Evolutionary conservation across 306 rosid species (phyloP), one percentile per base, ranked within the genome.

Genomic region (Pyrus bretschneideri): DNA sequence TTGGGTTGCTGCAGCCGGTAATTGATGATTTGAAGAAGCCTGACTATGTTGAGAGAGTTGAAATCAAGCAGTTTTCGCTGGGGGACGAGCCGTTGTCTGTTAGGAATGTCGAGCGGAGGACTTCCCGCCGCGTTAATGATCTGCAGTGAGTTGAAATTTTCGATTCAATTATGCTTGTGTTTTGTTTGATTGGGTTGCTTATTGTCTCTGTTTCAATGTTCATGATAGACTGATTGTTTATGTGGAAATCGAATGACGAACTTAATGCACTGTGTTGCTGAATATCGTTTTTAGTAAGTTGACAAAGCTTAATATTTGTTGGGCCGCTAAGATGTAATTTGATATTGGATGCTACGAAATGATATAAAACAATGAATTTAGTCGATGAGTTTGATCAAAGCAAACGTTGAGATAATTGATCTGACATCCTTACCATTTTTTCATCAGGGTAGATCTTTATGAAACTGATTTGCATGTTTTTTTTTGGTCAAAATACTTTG

Each of bases 61-160:
- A 92, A 85, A 96, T 96, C 65, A 92, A 86, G 86, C 99, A 96
- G 78, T 91, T 96, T 74, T 89, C 93, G 0, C 75, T 96, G 64
- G 99, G 99, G 45, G 96, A 96, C 72, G 98, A 96, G 61, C 97
- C 99, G 0, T 79, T 96, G 80, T 92, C 99, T 15, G 99, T 96
- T 64, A 89, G 99, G 81, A 96, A 92, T 71, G 99, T 96, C 15
- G 99, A 96, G 77, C 88, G 99, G 73, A 77, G 92, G 82, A 96
- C 99, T 35, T 96, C 99, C 49, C 99, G 99, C 17, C 90, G 97
- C 12, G 92, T 84, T 59, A 96, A 96, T 45, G 99, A 96, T 81
- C 81, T 96, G 80, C 99, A 96, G 99, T 95, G 79, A 89, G 97
- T 85, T 82, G 4, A 45, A 35, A 2, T 19, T 45, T 42, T 70